These are phyloP conservation scores for Cordyceps fumosorosea DNA, from an alignment of 2,329 filamentous ascomycete species.

Conservation along the genomic window DNA sequence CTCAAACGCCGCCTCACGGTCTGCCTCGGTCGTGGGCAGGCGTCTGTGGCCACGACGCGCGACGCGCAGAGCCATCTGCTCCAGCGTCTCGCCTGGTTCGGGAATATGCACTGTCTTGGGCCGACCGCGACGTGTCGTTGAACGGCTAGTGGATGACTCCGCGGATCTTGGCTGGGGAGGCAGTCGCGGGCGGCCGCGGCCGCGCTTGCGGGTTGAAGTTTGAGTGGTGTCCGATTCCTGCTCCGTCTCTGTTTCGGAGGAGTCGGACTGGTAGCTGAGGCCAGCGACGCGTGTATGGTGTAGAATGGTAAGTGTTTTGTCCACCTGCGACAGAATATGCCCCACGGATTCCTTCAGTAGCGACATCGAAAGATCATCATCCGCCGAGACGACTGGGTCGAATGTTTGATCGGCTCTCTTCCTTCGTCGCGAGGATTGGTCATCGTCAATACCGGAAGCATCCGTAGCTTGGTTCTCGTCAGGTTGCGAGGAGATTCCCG, in stretches of 20 bases:
- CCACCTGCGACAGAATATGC: slow-evolving; percentile 64
- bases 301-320: slow-evolving; percentile 62
- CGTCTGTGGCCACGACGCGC: slow-evolving; percentile 34
- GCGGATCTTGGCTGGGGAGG: slow-evolving; percentile 9
- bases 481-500: not conserved
- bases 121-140: slow-evolving; percentile 27
- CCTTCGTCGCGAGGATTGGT: not conserved
- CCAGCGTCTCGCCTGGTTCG: slow-evolving; percentile 37
- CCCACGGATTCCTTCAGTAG: slow-evolving; percentile 63
- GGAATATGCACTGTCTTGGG: slow-evolving; percentile 34
- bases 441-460: not conserved
- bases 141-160: not conserved
- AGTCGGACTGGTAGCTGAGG: slow-evolving; percentile 32
- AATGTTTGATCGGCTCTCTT: slow-evolving; percentile 21
- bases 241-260: slow-evolving; percentile 26
- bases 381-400: slow-evolving; percentile 53
- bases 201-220: not conserved
- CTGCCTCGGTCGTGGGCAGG: slow-evolving; percentile 20
- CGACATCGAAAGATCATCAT: slow-evolving; percentile 61
- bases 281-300: slow-evolving; percentile 56
- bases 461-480: not conserved
- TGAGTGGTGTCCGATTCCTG: slow-evolving; percentile 26
- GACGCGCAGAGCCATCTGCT: slow-evolving; percentile 41
- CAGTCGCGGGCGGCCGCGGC: slow-evolving; percentile 13
- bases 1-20: slow-evolving; percentile 28